phyloP scores from a whole-genome alignment of 805 yeast genomes.

The Wickerhamomyces xylosicus region DNA sequence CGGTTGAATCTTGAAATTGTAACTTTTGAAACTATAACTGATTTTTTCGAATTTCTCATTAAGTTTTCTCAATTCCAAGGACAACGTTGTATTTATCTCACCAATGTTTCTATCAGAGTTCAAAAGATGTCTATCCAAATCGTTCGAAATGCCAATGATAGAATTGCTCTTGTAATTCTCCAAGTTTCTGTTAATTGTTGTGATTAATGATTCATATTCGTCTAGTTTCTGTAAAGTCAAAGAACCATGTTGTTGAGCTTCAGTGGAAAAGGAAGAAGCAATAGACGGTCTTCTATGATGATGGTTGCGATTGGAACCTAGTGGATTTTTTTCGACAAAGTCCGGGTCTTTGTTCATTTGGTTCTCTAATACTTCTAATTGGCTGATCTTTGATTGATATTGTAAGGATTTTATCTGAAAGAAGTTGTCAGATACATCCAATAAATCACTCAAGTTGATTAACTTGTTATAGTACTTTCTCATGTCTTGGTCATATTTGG shows the following conservation, averaged over 20 bases:
- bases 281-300: background rate
- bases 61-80: slow-evolving; percentile 47
- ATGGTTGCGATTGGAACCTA: background rate
- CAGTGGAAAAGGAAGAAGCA: background rate
- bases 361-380: background rate
- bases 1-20: background rate
- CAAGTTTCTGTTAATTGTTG: too few relatives aligned
- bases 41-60: slow-evolving; percentile 38
- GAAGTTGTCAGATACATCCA: background rate
- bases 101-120: slow-evolving; percentile 60
- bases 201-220: background rate
- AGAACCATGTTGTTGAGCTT: background rate
- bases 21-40: slow-evolving; percentile 19
- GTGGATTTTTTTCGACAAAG: too few relatives aligned
- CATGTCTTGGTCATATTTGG: background rate
- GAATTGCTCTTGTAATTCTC: background rate
- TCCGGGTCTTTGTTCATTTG: background rate
- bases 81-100: slow-evolving; percentile 62
- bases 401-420: background rate
- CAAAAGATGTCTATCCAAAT: slow-evolving; percentile 43
- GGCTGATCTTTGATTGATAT: background rate
- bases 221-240: background rate
- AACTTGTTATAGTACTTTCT: too few relatives aligned
- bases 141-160: background rate
- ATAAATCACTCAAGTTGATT: background rate